Evolutionary conservation across 2,329 filamentous ascomycete genomes (phyloP), one percentile per base, ranked within the genome.

Genomic region (Hypoxylon sp.): DNA sequence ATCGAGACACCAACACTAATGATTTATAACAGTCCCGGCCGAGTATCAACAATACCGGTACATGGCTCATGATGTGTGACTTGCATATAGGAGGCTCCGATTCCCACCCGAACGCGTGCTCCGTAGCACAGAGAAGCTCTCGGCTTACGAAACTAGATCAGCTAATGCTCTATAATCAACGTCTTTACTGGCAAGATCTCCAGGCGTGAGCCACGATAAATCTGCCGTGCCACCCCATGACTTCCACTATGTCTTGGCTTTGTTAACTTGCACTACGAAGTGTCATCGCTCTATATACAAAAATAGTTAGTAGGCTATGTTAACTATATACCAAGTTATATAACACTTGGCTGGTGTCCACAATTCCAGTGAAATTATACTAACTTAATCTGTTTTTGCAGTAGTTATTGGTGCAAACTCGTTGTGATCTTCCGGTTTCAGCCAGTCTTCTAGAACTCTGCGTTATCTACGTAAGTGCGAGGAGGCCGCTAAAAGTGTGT

Each of bases 11-110:
- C 47, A 43, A 37, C 48, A 11, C 34, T 19, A 20, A 32, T 39
- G 10, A 34, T 53, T 43, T 39, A 56, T 61, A 47, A 19, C 32
- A 48, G 48, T 47, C 53, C 53, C 57, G 55, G 44, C 37, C 62
- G n/a, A 19, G 26, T 37, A 20, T 22, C 6, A 17, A 5, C n/a
- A 6, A 48, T 19, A 19, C 24, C 26, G 20, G 24, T 22, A 19
- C 15, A 10, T 46, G 43, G 43, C 43, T 46, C 43, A 26, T n/a
- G 20, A 46, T 26, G 44, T 24, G 30, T 24, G 30, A 52, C 49
- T 19, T 19, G 49, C 49, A 26, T 37, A 15, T 15, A 17, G 11
- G 17, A n/a, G 37, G 37, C 32, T 41, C 34, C 13, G 28, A 22
- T 32, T 22, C 34, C 15, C 44, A 48, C 44, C 24, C 44, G 44